Conservation (phyloP, 345 rosid genomes). For the Eucalyptus tenuipes region DNA sequence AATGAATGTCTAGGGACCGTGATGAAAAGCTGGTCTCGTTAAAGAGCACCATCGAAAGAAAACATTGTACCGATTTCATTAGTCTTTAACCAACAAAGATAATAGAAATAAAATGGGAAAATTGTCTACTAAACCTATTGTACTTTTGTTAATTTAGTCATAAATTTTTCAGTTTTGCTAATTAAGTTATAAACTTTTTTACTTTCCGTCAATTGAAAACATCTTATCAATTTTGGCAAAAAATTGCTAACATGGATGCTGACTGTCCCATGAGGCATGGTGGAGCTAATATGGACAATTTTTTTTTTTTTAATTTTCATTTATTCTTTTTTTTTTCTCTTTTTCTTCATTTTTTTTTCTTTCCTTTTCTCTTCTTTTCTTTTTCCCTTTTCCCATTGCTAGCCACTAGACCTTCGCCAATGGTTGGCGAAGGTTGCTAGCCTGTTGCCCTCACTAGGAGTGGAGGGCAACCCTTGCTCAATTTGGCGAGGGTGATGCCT, state of each 20-base stretch:
- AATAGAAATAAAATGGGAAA: too few relatives aligned
- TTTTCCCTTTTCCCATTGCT: fast-evolving
- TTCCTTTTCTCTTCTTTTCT: not conserved
- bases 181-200: too few relatives aligned
- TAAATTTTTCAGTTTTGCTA: fast-evolving
- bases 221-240: too few relatives aligned
- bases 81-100: not conserved
- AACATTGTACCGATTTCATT: not conserved
- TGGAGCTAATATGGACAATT: not conserved
- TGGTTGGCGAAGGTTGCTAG: too few relatives aligned
- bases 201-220: too few relatives aligned
- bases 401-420: not conserved
- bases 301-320: too few relatives aligned
- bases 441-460: fast-evolving
- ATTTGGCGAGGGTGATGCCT: not conserved
- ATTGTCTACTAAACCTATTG: too few relatives aligned
- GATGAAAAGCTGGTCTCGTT: not conserved
- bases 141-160: too few relatives aligned
- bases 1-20: not conserved
- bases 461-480: not conserved
- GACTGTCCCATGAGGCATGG: too few relatives aligned
- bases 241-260: fast-evolving
- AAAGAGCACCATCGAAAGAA: not conserved
- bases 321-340: fast-evolving
- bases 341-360: too few relatives aligned